Evolutionary conservation across 306 rosid species (phyloP), one percentile per base, ranked within the genome.

Genomic region (Malus fusca): DNA sequence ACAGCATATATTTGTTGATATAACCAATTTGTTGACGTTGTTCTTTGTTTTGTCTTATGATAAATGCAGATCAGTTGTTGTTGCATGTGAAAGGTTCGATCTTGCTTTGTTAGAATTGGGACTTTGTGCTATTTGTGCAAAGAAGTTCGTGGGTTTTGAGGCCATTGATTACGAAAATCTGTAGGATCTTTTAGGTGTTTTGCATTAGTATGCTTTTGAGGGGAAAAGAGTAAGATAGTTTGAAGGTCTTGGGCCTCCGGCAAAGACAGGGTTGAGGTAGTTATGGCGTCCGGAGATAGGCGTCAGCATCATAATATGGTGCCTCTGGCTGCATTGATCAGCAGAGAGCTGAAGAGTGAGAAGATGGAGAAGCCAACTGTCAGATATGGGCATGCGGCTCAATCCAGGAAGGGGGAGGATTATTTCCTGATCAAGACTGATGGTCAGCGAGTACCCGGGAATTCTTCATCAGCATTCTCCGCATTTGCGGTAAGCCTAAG

Each of bases 341-440:
- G 92, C 83, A 85, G 89, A 77, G 98, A 95, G 85, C 87, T 89
- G 87, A 92, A 84, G 90, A 90, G 69, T 76, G 98, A 92, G 91
- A 95, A 81, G 89, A 86, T 92, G 96, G 97, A 89, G 82, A 95
- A 92, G 78, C 98, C 98, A 5, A 90, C 85, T 60, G 80, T 95
- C 68, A 89, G 90, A 75, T 81, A 77, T 80, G 98, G 97, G 0
- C 87, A 88, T 75, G 97, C 98, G 12, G 97, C 93, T 72, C 96
- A 91, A 79, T 92, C 98, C 75, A 92, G 72, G 83, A 95, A 95
- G 80, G 98, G 98, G 74, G 98, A 92, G 68, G 98, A 95, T 80
- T 95, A 86, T 81, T 95, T 86, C 77, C 84, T 95, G 18, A 61
- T 89, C 30, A 95, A 90, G 85, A 86, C 97, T 5, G 98, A 92